Percentiles rank a stretch among this genome's conserved stretches.
Conservation (phyloP, 2,329 filamentous ascomycete species). For the Arachnopeziza araneosa region DNA sequence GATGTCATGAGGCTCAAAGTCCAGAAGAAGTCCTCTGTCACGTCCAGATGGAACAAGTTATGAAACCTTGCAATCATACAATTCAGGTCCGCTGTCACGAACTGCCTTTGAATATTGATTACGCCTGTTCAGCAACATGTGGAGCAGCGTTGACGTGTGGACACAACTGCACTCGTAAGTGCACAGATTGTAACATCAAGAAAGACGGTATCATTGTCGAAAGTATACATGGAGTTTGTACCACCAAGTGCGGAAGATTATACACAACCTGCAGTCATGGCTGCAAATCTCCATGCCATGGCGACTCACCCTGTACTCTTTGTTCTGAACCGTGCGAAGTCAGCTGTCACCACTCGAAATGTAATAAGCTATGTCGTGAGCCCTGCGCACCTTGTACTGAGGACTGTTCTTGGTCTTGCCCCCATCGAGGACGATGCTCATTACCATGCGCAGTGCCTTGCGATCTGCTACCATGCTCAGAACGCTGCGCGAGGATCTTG, state of each 20-base stretch:
- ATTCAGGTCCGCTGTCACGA: slow-evolving; percentile 47
- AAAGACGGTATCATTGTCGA: slow-evolving; percentile 26
- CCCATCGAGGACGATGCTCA: neutral
- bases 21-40: slow-evolving; percentile 43
- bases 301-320: slow-evolving; percentile 38
- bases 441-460: slow-evolving; percentile 3
- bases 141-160: slow-evolving; percentile 47
- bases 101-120: slow-evolving; percentile 34
- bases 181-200: slow-evolving; percentile 54
- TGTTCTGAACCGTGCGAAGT: slow-evolving; percentile 49
- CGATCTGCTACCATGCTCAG: slow-evolving; percentile 43
- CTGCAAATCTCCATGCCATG: slow-evolving; percentile 50
- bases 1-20: slow-evolving; percentile 41
- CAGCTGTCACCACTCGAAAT: slow-evolving; percentile 12
- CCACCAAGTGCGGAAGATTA: slow-evolving; percentile 42
- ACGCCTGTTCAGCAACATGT: slow-evolving; percentile 49
- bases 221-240: slow-evolving; percentile 42
- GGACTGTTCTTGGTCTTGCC: slow-evolving; percentile 1
- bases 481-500: slow-evolving; percentile 49
- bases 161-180: slow-evolving; percentile 60
- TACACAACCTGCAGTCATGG: slow-evolving; percentile 51
- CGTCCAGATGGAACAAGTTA: slow-evolving; percentile 38
- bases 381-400: neutral
- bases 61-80: slow-evolving; percentile 51
- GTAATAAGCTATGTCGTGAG: neutral